phyloP scores from a whole-genome alignment of 305 asterid species.

The Fraxinus sp. region DNA sequence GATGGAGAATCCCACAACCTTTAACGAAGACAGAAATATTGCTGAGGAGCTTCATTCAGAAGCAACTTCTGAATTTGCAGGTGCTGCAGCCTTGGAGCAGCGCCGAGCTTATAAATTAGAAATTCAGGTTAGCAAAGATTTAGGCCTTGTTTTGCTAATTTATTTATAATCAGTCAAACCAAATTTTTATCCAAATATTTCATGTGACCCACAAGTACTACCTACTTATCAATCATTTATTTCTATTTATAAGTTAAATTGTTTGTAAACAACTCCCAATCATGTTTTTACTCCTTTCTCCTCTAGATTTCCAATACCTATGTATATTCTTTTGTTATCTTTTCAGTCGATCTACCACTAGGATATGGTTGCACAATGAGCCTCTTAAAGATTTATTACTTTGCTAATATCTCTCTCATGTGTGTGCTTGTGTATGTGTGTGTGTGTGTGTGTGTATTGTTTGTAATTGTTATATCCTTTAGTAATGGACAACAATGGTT shows the following conservation, averaged over 20 bases:
- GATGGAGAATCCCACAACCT: constrained; percentile 45
- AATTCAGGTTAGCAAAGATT: constrained; percentile 70
- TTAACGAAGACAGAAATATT: constrained; percentile 57
- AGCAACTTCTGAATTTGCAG: constrained; percentile 60
- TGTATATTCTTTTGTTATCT: constrained; percentile 12
- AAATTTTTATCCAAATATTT: not conserved
- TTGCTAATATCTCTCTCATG: constrained; percentile 2
- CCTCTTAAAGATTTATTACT: constrained; percentile 7
- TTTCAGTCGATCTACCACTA: constrained; percentile 8
- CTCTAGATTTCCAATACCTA: not conserved
- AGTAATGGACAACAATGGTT: constrained; percentile 33
- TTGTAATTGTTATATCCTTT: constrained; percentile 14
- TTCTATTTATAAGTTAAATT: not conserved
- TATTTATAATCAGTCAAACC: not conserved
- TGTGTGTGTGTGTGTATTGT: not conserved
- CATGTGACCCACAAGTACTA: not conserved
- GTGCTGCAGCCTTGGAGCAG: constrained; percentile 88
- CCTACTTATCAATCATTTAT: not conserved
- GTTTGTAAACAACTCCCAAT: not conserved
- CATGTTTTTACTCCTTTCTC: constrained; percentile 15
- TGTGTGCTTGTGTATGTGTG: not conserved
- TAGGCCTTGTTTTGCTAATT: not conserved
- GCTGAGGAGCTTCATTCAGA: constrained; percentile 79
- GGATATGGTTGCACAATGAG: constrained; percentile 18
- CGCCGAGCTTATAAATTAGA: constrained; percentile 93